Base-by-base conservation (phyloP, 2,329 filamentous ascomycete species). In the Trematosphaeria pertusa region DNA sequence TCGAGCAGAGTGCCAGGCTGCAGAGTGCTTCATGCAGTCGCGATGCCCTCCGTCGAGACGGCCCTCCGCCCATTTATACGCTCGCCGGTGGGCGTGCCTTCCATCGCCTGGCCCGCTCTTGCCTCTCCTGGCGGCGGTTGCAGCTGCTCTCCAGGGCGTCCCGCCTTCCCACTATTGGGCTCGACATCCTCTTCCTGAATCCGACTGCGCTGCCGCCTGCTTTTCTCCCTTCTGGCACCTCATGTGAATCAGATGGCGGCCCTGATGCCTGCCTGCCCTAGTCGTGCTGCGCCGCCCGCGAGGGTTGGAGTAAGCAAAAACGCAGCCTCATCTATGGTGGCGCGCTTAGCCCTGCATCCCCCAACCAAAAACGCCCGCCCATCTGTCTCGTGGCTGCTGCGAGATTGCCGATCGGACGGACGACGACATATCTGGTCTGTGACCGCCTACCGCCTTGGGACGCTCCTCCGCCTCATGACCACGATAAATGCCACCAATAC, bases 61-160 rank as follows among this genome's bases (percentile, higher is more conserved):
- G 56, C 59, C 43, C 53, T 47, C 49, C 56, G 46, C 41, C 56
- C 63, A 56, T 68, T 71, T 71, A 71, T 71, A 71, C 66, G 58
- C 45, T 56, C 48, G n/a, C n/a, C n/a, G n/a, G n/a, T n/a, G n/a
- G n/a, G n/a, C n/a, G n/a, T n/a, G n/a, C n/a, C n/a, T n/a, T n/a
- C n/a, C n/a, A n/a, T n/a, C n/a, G n/a, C n/a, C n/a, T n/a, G n/a
- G n/a, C n/a, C n/a, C n/a, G 46, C 57, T 64, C 52, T 67, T 70
- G 58, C 66, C 69, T 46, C 47, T 68, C 59, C 56, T 62, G 62
- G 61, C 52, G 49, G 36, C 34, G 48, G 50, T 60, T 70, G 69
- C 69, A 69, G 64, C 53, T 56, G 30, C 56, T 48, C 51, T 48
- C 48, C 42, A 60, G 35, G 62, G 61, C 61, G 55, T 56, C 51